These are phyloP conservation scores for Ophiostoma ips DNA, from an alignment of 2,329 filamentous ascomycete species.

Conservation along the genomic window DNA sequence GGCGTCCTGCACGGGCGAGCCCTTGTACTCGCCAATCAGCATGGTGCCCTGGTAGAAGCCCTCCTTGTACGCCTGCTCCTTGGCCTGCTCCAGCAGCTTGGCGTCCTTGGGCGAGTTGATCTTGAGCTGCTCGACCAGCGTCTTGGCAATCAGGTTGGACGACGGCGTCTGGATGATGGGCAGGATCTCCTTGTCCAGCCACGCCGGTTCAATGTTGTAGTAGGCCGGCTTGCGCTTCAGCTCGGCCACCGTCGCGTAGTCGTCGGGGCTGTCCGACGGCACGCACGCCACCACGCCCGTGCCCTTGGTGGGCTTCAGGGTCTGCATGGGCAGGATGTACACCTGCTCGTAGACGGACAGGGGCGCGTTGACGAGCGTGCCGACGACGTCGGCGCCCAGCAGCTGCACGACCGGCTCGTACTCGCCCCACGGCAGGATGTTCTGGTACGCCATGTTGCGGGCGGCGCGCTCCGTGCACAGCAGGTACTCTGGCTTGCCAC, in stretches of 20 bases:
- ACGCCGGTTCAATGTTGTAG: constrained; percentile 93
- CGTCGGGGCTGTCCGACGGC: constrained; percentile 89
- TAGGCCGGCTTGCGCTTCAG: constrained; percentile 90
- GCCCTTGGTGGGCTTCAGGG: constrained; percentile 81
- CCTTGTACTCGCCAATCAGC: constrained; percentile 76
- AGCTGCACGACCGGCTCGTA: constrained; percentile 59
- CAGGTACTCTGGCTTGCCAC: constrained; percentile 58
- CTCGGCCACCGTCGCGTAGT: constrained; percentile 79
- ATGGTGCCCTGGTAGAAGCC: constrained; percentile 93
- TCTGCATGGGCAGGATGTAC: constrained; percentile 88
- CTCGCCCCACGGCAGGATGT: constrained; percentile 57
- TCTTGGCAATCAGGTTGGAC: constrained; percentile 66
- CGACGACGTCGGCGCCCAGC: constrained; percentile 65
- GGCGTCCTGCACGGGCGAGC: constrained; percentile 66
- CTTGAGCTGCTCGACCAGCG: constrained; percentile 82
- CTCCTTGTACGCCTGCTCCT: constrained; percentile 93
- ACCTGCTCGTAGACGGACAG: constrained; percentile 76
- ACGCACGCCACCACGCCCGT: constrained; percentile 95
- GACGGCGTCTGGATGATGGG: constrained; percentile 82
- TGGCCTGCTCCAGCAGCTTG: constrained; percentile 81
- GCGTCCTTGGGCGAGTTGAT: constrained; percentile 93
- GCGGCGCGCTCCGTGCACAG: constrained; percentile 46
- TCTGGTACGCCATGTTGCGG: constrained; percentile 94
- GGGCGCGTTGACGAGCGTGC: constrained; percentile 79
- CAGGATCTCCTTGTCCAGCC: constrained; percentile 79